Base-by-base conservation (phyloP, 1,139 yeast species). In the Diutina scorzettiae region DNA sequence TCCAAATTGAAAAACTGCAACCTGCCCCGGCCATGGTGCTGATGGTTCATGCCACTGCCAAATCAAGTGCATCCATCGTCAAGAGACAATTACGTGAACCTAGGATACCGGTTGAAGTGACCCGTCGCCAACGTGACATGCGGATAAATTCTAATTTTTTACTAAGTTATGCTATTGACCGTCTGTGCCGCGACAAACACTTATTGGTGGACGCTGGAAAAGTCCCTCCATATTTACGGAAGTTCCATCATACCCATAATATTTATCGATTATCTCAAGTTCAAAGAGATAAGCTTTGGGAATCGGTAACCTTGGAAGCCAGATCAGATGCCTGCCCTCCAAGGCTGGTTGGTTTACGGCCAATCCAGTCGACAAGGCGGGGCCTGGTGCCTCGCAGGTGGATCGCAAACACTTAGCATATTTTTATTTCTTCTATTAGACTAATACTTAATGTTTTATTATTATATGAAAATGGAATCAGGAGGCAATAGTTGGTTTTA, bases 131-230 rank as follows among this genome's bases (percentile, higher is more conserved):
- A 4, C 27, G 39, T n/a, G 39, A 34, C 28, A 12, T 19, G 5
- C 27, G 39, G 5, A 34, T 40, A 37, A 31, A 31, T 30, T 19
- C 16, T 23, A 21, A 23, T 14, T 40, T 40, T 23, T 30, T 31
- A 5, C 42, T 37, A 9, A 17, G 9, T 4, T 40, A 40, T 14
- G 42, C 42, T n/a, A 12, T 40, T 12, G 42, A 40, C 37, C 30
- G 37, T 9, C 25, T 23, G 12, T 37, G 37, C 23, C 28, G 42
- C 9, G 23, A 27, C 20, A 30, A 21, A 34, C 20, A 6, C 14
- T 11, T 19, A 3, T 20, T 40, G 17, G 18, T 31, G 30, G 27
- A 20, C 4, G 16, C n/a, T 21, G 42, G 39, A 17, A 20, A 30
- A 32, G 31, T 39, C 25, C 8, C 41, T 3, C 19, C 19, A 3